Percentiles rank a stretch among this genome's conserved stretches.
These are phyloP conservation scores for Penicillium dipodomyicola DNA, from an alignment of 495 filamentous ascomycete species.

Conservation along the genomic window DNA sequence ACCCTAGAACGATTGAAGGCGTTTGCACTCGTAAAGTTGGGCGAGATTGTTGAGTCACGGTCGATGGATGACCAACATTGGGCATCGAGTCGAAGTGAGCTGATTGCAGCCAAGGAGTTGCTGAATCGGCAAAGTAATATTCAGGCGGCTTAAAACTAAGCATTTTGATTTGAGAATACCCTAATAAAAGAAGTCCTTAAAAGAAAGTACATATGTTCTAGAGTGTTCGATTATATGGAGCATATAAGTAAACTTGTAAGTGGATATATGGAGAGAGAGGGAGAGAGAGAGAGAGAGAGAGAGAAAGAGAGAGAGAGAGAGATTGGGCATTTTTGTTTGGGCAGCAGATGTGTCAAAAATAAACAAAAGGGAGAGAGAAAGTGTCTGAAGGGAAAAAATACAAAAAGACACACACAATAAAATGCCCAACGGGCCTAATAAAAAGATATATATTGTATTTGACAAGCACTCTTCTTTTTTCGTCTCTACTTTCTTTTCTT, in stretches of 20 bases:
- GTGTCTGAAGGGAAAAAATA: background rate
- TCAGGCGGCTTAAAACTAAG: background rate
- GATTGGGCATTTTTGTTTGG: constrained; percentile 26
- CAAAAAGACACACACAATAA: constrained; percentile 3
- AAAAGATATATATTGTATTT: too few species aligned
- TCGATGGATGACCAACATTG: constrained; percentile 55
- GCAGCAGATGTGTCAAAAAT: constrained; percentile 20
- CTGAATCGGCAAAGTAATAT: constrained; percentile 43
- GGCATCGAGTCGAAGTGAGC: constrained; percentile 70
- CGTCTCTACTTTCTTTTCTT: background rate
- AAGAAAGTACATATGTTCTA: background rate
- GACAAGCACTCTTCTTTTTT: background rate
- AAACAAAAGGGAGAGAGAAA: background rate
- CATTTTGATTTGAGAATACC: constrained; percentile 1
- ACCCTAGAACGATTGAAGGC: constrained; percentile 68
- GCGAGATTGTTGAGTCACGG: constrained; percentile 67
- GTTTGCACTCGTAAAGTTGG: constrained; percentile 68
- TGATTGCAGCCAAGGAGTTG: constrained; percentile 74
- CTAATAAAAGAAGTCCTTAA: constrained; percentile 1
- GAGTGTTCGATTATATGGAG: background rate
- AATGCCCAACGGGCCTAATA: constrained; percentile 9
- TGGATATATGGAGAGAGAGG: too few species aligned
- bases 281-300: too few species aligned
- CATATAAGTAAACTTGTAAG: too few species aligned
- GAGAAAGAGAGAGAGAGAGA: too few species aligned